These are phyloP conservation scores for Sporobolomyces phaffii DNA, from an alignment of 768 basidiomycete genomes.

Conservation along the genomic window DNA sequence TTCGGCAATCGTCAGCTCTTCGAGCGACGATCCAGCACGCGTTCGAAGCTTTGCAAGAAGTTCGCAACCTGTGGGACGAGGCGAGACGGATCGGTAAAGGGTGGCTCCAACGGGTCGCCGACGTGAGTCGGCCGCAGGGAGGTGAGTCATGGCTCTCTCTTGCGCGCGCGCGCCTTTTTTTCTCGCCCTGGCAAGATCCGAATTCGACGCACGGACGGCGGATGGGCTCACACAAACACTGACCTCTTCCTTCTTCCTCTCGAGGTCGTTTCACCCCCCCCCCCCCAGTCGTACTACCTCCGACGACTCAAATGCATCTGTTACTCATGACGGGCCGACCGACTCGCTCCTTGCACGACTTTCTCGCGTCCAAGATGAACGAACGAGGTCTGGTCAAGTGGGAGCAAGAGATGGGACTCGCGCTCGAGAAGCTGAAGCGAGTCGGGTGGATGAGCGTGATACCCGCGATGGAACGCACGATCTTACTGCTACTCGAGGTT, in stretches of 20 bases:
- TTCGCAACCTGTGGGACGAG: constrained; percentile 36
- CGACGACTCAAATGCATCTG: constrained; percentile 22
- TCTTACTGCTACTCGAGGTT: constrained; percentile 38
- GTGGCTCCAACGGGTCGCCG: constrained; percentile 35
- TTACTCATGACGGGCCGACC: constrained; percentile 40
- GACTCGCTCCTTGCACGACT: constrained; percentile 31
- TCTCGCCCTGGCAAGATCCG: too few species aligned
- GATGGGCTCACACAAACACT: too few species aligned
- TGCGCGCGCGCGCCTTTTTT: too few species aligned
- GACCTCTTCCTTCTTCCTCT: too few species aligned
- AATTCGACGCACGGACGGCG: too few species aligned
- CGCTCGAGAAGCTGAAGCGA: constrained; percentile 29
- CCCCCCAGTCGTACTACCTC: neutral
- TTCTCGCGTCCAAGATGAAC: constrained; percentile 39
- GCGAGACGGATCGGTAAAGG: constrained; percentile 29
- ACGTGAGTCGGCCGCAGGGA: constrained; percentile 24
- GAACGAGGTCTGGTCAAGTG: constrained; percentile 41
- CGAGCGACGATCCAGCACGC: constrained; percentile 16
- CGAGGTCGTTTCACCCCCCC: neutral
- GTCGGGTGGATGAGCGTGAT: constrained; percentile 33
- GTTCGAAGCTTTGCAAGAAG: constrained; percentile 35
- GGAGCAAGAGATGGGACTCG: constrained; percentile 36
- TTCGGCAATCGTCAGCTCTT: constrained; percentile 17
- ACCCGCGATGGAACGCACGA: constrained; percentile 38
- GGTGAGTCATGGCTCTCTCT: constrained; percentile 18